Conservation (phyloP, 345 rosid species). For the Draba incana region DNA sequence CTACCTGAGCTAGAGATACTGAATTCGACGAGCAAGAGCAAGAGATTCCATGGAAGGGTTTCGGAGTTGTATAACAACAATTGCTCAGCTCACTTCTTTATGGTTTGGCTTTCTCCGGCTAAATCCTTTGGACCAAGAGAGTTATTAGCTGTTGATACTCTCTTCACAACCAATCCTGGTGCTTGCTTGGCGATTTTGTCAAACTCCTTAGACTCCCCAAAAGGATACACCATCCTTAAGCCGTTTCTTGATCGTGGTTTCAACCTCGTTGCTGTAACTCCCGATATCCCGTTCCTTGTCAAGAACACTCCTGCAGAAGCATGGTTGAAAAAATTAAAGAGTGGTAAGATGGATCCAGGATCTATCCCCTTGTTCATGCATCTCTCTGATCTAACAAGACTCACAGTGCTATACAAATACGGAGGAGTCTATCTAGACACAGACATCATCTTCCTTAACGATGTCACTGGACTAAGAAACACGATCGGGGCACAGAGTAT, state of each 20-base stretch:
- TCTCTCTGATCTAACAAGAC: conserved; percentile 69
- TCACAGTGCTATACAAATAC: conserved; percentile 63
- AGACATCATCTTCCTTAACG: conserved; percentile 64
- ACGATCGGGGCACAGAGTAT: conserved; percentile 70
- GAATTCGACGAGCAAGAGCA: conserved; percentile 45
- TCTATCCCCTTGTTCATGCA: conserved; percentile 58
- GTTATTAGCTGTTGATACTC: conserved; percentile 57
- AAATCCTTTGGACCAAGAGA: conserved; percentile 60
- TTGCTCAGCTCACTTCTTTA: conserved; percentile 60
- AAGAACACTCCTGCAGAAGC: conserved; percentile 64
- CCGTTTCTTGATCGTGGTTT: conserved; percentile 56
- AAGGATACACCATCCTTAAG: conserved; percentile 56
- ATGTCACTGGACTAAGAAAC: conserved; percentile 54
- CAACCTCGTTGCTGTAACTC: conserved; percentile 54
- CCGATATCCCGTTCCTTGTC: conserved; percentile 57
- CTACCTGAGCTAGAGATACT: conserved; percentile 56
- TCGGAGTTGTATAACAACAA: conserved; percentile 47
- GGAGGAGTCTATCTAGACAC: conserved; percentile 85
- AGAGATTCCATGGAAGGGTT: conserved; percentile 49
- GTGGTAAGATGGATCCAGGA: conserved; percentile 69
- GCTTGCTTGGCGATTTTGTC: conserved; percentile 67
- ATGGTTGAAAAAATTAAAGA: conserved; percentile 60
- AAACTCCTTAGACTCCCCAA: conserved; percentile 53
- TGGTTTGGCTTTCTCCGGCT: conserved; percentile 77
- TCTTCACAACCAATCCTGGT: conserved; percentile 55